A percentile compares a stretch with the other conserved stretches of the same genome.
Conservation (phyloP, 73 alveolate species). For the Uronychia setigera region DNA sequence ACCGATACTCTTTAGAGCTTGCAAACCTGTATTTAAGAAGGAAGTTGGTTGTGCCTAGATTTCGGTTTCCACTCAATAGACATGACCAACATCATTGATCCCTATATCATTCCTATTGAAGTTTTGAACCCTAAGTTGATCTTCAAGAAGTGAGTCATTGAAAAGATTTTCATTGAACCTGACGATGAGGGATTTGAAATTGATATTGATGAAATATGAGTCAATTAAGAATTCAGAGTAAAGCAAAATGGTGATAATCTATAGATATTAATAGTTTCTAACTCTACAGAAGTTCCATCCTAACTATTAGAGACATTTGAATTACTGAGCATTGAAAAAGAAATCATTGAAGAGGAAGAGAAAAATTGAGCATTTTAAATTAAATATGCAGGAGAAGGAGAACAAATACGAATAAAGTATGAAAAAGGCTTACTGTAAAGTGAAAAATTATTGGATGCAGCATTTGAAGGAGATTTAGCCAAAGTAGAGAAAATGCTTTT, state of each 20-base stretch:
- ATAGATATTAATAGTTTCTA: not conserved
- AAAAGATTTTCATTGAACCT: not conserved
- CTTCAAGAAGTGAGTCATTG: conserved; percentile 2
- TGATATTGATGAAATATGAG: not conserved
- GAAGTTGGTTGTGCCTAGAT: not conserved
- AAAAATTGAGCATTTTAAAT: not conserved
- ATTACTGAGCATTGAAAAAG: not conserved
- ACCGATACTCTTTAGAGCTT: too few species aligned
- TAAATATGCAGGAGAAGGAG: not conserved
- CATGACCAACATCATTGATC: not conserved
- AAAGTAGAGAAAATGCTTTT: not conserved
- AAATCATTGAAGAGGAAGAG: conserved; percentile 4
- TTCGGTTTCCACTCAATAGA: not conserved
- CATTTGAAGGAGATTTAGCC: conserved; percentile 18
- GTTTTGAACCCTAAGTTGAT: not conserved
- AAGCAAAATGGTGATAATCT: too few species aligned
- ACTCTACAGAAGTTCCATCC: conserved; percentile 9
- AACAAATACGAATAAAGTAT: not conserved
- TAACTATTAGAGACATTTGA: not conserved
- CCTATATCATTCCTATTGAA: not conserved
- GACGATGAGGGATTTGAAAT: not conserved
- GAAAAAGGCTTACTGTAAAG: not conserved
- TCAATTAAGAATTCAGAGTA: not conserved
- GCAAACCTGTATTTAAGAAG: too few species aligned
- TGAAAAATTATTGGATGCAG: conserved; percentile 13